Conservation (phyloP, 2,329 filamentous ascomycete genomes). For the Fusarium sp. region DNA sequence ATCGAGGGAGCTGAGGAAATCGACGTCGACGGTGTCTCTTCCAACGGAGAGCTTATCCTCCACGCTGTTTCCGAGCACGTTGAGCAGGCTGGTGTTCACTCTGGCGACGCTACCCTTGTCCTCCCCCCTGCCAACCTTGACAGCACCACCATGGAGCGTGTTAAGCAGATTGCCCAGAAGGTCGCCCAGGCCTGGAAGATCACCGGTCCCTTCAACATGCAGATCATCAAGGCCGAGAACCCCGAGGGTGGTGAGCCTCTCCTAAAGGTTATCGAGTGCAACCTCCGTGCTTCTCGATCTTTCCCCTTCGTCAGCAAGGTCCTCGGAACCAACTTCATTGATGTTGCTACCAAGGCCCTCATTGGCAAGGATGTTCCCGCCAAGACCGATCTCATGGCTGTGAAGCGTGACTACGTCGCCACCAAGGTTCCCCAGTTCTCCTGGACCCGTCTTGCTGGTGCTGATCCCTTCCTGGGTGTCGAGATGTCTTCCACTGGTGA, state of each 20-base stretch:
- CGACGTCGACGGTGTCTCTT: conserved; percentile 93
- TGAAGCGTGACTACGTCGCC: conserved; percentile 90
- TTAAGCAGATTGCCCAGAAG: conserved; percentile 96
- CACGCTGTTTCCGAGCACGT: conserved; percentile 97
- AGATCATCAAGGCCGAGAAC: conserved; percentile 93
- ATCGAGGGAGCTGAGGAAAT: conserved; percentile 98
- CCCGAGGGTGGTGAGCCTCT: conserved; percentile 79
- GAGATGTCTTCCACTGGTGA: conserved; percentile 98
- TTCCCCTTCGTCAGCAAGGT: conserved; percentile 99
- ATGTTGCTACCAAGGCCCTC: conserved; percentile 92
- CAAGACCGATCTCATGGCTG: conserved; percentile 87
- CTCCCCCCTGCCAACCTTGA: conserved; percentile 88
- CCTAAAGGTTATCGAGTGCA: conserved; percentile 98
- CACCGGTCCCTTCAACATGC: conserved; percentile 99
- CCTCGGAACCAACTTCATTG: conserved; percentile 95
- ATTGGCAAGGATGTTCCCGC: conserved; percentile 86
- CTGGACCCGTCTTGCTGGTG: conserved; percentile 97
- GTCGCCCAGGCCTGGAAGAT: conserved; percentile 97
- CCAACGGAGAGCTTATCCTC: conserved; percentile 84
- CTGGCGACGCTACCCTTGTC: conserved; percentile 94
- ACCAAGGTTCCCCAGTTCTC: conserved; percentile 99
- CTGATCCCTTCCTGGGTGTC: conserved; percentile 96
- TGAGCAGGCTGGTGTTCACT: conserved; percentile 97
- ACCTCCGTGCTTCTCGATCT: conserved; percentile 94
- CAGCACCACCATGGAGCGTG: conserved; percentile 79